Evolutionary conservation across 257 asterid genomes (phyloP), one percentile per base, ranked within the genome.

Genomic region (Ocimum tenuiflorum): DNA sequence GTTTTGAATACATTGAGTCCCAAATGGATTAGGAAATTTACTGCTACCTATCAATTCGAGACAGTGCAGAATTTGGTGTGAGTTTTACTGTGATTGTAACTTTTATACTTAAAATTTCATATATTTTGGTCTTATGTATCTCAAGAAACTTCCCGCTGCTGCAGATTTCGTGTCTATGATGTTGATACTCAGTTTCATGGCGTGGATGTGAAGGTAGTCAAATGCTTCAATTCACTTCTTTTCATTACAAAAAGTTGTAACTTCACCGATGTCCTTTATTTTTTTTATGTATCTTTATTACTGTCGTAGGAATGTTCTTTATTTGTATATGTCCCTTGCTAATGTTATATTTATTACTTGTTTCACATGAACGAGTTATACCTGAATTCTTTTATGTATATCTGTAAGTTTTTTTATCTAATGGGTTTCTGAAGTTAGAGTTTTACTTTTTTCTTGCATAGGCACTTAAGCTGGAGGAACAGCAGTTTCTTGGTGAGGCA

Each of bases 401-500:
- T 46, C 60, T 69, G 19, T 33, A 31, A 60, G 27, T 1, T 46
- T 45, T 17, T 15, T 29, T 39, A 52, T 14, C 47, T 24, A 55
- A 45, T 49, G 57, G 15, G 55, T 48, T 60, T 17, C 33, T 35
- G 19, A 47, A 33, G 63, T 66, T 39, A 52, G 41, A 39, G 2
- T 43, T 17, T n/a, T n/a, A n/a, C n/a, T n/a, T 11, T 71, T 48
- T 67, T 70, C 58, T 47, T 71, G 75, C 47, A 5, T 39, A 82
- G 91, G 73, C 67, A 53, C 81, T 94, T 71, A 88, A 73, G 80
- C 80, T 94, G 79, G 96, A 90, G 72, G 97, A 90, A 75, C 99
- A 94, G 75, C 96, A 94, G 82, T 84, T 94, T 83, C 96, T 94
- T 76, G 99, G 97, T 63, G 96, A 88, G 81, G 92, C 95, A 62